Evolutionary conservation across 2,329 filamentous ascomycete species (phyloP).

Genomic region (Cytospora piceicola): DNA sequence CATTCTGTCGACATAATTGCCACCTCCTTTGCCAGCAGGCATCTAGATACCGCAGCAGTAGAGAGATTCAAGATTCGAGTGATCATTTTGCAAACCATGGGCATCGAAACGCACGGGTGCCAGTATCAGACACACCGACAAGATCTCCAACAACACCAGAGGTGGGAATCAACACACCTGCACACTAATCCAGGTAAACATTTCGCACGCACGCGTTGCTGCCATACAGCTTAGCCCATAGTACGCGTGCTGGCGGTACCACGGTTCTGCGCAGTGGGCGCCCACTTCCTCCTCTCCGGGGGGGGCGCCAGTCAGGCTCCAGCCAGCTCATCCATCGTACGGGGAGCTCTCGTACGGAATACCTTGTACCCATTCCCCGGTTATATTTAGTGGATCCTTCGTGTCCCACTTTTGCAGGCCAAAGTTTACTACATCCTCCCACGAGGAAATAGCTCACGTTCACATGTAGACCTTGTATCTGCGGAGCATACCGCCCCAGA

Average conservation of each 20-base stretch:
- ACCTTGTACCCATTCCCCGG: not conserved
- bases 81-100: not conserved
- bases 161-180: too few relatives aligned
- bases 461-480: not conserved
- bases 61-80: not conserved
- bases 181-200: not conserved
- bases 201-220: conserved; percentile 18
- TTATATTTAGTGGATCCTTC: not conserved
- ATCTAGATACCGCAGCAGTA: not conserved
- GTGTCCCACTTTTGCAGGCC: not conserved
- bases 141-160: too few relatives aligned
- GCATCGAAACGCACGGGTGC: conserved; percentile 22
- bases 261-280: conserved; percentile 13
- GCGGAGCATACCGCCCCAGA: not conserved
- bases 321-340: conserved; percentile 8
- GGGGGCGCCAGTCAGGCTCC: not conserved
- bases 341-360: conserved; percentile 1
- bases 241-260: conserved; percentile 25
- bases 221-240: not conserved
- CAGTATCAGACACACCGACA: conserved; percentile 21
- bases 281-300: conserved; percentile 17
- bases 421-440: not conserved
- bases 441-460: not conserved
- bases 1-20: conserved; percentile 4
- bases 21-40: conserved; percentile 16